Conservation (phyloP, 331 rosid species). For the Saraca asoca region DNA sequence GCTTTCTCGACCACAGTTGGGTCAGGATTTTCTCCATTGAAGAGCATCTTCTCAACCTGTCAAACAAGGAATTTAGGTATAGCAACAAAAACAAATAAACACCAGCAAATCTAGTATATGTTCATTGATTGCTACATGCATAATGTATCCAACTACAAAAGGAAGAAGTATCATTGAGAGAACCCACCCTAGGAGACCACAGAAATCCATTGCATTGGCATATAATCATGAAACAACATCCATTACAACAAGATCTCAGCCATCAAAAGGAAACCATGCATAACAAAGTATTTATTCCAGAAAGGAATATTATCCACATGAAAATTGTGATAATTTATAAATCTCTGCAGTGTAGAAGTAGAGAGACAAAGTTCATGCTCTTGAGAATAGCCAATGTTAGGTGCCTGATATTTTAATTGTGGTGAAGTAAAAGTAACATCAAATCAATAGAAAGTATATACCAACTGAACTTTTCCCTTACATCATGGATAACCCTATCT, state of each 20-base stretch:
- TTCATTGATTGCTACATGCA: background rate
- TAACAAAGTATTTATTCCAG: background rate
- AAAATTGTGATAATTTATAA: constrained; percentile 3
- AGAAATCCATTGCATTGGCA: background rate
- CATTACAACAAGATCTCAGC: background rate
- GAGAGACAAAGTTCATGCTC: constrained; percentile 7
- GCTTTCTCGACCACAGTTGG: constrained; percentile 41
- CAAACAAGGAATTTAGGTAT: constrained; percentile 15
- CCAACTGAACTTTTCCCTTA: constrained; percentile 31
- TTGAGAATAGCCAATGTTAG: background rate
- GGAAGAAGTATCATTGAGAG: constrained; percentile 11
- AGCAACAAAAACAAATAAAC: background rate
- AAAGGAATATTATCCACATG: background rate
- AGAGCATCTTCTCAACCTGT: constrained; percentile 43
- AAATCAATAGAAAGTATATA: constrained; percentile 20
- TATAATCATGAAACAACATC: constrained; percentile 11
- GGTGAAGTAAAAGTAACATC: constrained; percentile 6
- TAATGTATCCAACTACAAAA: constrained; percentile 9
- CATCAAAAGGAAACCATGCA: constrained; percentile 19
- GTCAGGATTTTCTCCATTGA: constrained; percentile 31
- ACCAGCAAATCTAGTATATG: background rate
- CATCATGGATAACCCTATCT: constrained; percentile 41
- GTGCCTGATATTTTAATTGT: background rate
- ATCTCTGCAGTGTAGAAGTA: background rate
- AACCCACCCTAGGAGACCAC: background rate